Conservation (phyloP, 2,329 filamentous ascomycete species). For the Cladosporium sp. region DNA sequence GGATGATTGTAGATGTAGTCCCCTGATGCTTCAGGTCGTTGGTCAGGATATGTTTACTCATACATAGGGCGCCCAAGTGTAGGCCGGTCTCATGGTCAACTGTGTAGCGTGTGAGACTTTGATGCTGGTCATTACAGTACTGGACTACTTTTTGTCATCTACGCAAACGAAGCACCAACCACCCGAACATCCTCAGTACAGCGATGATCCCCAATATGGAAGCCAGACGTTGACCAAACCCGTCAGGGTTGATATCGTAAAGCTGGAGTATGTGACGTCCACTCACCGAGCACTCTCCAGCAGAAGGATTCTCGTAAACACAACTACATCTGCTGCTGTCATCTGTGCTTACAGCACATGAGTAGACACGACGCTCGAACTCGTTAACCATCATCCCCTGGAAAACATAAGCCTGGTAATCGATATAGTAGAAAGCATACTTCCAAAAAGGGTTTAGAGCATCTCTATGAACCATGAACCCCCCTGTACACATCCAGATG, state of each 20-base stretch:
- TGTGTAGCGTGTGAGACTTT: no score
- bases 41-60: no score
- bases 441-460: slow-evolving; percentile 80
- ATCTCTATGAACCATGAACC: slow-evolving; percentile 73
- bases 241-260: slow-evolving; percentile 67
- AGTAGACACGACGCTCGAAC: slow-evolving; percentile 65
- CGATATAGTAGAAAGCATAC: slow-evolving; percentile 85
- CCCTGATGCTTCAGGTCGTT: no score
- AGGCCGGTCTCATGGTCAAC: no score
- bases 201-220: slow-evolving; percentile 75
- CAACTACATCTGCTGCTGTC: slow-evolving; percentile 60
- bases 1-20: no score
- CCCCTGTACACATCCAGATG: slow-evolving; percentile 83
- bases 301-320: slow-evolving; percentile 61
- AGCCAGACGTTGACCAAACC: slow-evolving; percentile 68
- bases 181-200: slow-evolving; percentile 70
- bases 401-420: slow-evolving; percentile 85
- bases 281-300: slow-evolving; percentile 65
- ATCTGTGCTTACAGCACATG: slow-evolving; percentile 55
- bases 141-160: no score
- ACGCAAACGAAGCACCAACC: slow-evolving; percentile 41
- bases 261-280: slow-evolving; percentile 68
- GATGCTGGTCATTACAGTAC: no score
- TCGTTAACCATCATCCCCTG: slow-evolving; percentile 94
- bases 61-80: no score